Conservation (phyloP, 2,329 filamentous ascomycete genomes). For the Paramyrothecium roridum region DNA sequence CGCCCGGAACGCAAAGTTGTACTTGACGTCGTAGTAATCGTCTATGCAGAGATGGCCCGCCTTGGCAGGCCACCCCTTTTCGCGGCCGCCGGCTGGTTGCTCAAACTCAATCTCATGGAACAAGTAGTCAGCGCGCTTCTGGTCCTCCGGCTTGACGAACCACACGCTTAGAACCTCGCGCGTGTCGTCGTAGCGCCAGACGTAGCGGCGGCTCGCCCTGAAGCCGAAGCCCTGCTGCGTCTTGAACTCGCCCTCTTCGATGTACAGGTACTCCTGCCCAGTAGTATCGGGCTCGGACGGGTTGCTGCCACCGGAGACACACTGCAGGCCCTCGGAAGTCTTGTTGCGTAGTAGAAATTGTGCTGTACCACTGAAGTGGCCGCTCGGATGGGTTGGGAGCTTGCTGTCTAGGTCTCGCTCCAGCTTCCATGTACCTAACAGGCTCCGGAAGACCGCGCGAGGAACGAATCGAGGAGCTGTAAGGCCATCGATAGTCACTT, state of each 20-base stretch:
- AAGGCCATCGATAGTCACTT: slow-evolving; percentile 37
- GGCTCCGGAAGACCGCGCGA: slow-evolving; percentile 64
- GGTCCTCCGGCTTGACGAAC: slow-evolving; percentile 67
- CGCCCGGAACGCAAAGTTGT: slow-evolving; percentile 62
- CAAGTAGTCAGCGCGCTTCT: slow-evolving; percentile 63
- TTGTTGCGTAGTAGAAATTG: slow-evolving; percentile 60
- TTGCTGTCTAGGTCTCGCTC: slow-evolving; percentile 53
- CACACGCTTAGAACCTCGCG: slow-evolving; percentile 65
- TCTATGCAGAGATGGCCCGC: slow-evolving; percentile 68
- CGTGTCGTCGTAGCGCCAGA: slow-evolving; percentile 66
- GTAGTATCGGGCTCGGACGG: slow-evolving; percentile 21
- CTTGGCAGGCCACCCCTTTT: slow-evolving; percentile 57
- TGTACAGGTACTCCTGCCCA: slow-evolving; percentile 63
- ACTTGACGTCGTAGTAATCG: slow-evolving; percentile 69
- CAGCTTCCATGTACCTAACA: slow-evolving; percentile 69
- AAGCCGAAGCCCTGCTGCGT: slow-evolving; percentile 55
- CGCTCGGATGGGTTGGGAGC: slow-evolving; percentile 58
- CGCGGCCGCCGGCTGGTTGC: slow-evolving; percentile 24
- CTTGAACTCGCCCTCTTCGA: slow-evolving; percentile 64
- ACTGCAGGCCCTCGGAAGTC: slow-evolving; percentile 49
- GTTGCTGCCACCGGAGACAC: slow-evolving; percentile 15
- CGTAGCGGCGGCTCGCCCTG: slow-evolving; percentile 62
- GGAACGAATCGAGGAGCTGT: slow-evolving; percentile 52
- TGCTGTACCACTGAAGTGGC: slow-evolving; percentile 62
- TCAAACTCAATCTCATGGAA: slow-evolving; percentile 72